Percentiles rank a stretch among this genome's conserved stretches.
phyloP scores from a whole-genome alignment of 768 basidiomycete species.

The Sarcomyxa edulis region DNA sequence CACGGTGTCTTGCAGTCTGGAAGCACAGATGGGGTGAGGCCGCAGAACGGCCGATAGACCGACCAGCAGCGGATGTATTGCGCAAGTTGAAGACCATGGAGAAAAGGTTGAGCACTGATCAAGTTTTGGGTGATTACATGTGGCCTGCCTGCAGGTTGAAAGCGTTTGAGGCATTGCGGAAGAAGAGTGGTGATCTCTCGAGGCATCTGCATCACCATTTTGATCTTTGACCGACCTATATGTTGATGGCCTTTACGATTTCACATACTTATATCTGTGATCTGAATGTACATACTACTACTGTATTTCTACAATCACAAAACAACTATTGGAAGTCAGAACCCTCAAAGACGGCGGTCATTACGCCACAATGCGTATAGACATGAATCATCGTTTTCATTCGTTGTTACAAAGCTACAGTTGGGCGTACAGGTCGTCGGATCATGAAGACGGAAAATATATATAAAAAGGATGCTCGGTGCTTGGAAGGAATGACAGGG shows the following conservation, averaged over 20 bases:
- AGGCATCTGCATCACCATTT: conserved; percentile 33
- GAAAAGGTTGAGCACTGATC: conserved; percentile 22
- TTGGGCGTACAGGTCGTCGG: no score
- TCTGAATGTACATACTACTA: conserved; percentile 3
- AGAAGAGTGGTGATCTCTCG: conserved; percentile 23
- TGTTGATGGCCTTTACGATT: no score
- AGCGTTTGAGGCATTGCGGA: conserved; percentile 28
- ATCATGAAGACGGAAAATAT: no score
- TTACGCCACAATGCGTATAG: no score
- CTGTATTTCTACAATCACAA: conserved; percentile 2
- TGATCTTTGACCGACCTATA: conserved; percentile 28
- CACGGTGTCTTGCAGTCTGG: conserved; percentile 33
- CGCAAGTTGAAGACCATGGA: conserved; percentile 26
- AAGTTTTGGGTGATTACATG: conserved; percentile 24
- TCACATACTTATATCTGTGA: no score
- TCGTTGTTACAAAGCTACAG: no score
- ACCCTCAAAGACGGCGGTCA: no score
- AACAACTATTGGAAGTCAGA: no score
- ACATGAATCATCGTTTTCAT: no score
- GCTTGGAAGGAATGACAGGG: no score
- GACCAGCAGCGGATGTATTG: conserved; percentile 28
- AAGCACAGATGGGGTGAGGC: conserved; percentile 25
- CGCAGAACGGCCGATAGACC: conserved; percentile 15
- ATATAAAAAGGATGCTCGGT: no score
- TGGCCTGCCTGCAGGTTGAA: conserved; percentile 26